A percentile compares a stretch with the other conserved stretches of the same genome.
These are phyloP conservation scores for Sclerotinia sclerotiorum DNA, from an alignment of 2,329 filamentous ascomycete species.

Conservation along the genomic window DNA sequence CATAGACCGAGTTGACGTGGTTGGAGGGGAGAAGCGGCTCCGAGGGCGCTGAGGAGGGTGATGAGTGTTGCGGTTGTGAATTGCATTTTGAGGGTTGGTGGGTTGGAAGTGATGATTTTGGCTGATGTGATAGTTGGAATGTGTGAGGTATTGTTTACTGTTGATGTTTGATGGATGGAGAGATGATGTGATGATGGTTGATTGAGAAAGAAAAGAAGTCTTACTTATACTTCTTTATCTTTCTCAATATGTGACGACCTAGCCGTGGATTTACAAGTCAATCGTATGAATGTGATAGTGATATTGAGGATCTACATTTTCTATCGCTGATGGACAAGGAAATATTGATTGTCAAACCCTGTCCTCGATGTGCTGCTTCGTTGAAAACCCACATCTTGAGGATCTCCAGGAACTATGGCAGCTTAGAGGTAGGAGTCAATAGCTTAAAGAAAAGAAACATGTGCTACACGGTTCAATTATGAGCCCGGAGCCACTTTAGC, in stretches of 20 bases:
- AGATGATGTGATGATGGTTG: not conserved
- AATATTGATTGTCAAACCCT: not conserved
- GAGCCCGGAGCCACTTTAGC: no score
- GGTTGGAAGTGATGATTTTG: not conserved
- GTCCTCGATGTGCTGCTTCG: no score
- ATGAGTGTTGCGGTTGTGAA: slow-evolving; percentile 9
- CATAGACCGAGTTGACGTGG: not conserved
- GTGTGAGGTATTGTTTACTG: not conserved
- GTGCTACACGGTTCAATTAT: no score
- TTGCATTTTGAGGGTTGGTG: slow-evolving; percentile 6
- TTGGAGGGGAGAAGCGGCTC: slow-evolving; percentile 32
- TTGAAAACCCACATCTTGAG: no score
- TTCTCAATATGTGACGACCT: not conserved
- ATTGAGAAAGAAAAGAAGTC: not conserved
- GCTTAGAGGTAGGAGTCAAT: no score
- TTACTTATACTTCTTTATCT: not conserved
- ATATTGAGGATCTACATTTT: not conserved
- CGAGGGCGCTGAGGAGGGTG: slow-evolving; percentile 33
- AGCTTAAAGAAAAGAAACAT: no score
- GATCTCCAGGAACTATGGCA: no score
- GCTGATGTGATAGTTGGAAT: not conserved
- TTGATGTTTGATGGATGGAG: not conserved
- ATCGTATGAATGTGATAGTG: not conserved
- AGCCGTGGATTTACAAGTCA: not conserved
- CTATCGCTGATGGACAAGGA: not conserved